These are phyloP conservation scores for Pythium monospermum DNA, from an alignment of 352 stramenopile species.

Conservation along the genomic window DNA sequence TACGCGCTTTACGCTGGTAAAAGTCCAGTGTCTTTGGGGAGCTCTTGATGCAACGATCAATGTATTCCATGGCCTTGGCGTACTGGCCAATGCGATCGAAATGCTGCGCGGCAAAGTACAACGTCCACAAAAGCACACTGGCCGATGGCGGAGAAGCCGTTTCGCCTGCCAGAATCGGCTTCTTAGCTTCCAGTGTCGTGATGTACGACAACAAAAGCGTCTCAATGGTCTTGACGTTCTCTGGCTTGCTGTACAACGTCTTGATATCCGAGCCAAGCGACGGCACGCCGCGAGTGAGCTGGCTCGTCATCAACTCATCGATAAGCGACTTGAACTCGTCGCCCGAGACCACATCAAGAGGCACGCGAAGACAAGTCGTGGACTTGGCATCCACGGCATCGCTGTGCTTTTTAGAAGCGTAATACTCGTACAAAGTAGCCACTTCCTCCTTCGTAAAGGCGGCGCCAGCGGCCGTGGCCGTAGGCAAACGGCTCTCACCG, in stretches of 20 bases:
- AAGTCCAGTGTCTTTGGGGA: constrained; percentile 91
- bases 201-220: constrained; percentile 81
- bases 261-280: constrained; percentile 93
- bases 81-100: constrained; percentile 89
- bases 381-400: constrained; percentile 64
- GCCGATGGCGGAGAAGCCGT: constrained; percentile 26
- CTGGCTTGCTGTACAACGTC: constrained; percentile 73
- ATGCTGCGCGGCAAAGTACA: constrained; percentile 91
- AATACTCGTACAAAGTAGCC: constrained; percentile 48
- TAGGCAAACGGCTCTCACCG: constrained; percentile 37
- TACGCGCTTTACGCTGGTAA: constrained; percentile 89
- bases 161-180: constrained; percentile 39
- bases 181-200: constrained; percentile 58
- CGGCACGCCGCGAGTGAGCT: constrained; percentile 90
- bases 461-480: constrained; percentile 38
- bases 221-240: constrained; percentile 58
- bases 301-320: constrained; percentile 53
- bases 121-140: constrained; percentile 82
- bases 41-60: constrained; percentile 93
- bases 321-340: constrained; percentile 66
- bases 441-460: constrained; percentile 48
- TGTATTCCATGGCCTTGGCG: constrained; percentile 77
- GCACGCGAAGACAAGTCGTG: constrained; percentile 85
- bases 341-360: constrained; percentile 83
- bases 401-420: constrained; percentile 39